These are phyloP conservation scores for Penicillium canescens DNA, from an alignment of 495 filamentous ascomycete genomes.

Conservation along the genomic window DNA sequence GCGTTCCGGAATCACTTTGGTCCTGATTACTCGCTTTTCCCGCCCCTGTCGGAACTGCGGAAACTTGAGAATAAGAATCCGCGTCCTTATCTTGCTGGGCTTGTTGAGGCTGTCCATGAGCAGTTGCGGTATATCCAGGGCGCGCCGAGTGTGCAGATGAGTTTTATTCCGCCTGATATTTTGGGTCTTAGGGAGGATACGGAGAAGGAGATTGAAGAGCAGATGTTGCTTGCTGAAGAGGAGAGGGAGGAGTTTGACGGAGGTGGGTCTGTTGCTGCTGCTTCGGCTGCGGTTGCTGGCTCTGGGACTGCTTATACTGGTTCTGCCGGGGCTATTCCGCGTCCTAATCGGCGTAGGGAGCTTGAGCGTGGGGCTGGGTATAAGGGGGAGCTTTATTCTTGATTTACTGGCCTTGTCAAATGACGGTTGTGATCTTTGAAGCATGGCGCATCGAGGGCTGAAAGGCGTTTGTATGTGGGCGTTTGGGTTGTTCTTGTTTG, in stretches of 20 bases:
- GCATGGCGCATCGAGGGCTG: too few species aligned
- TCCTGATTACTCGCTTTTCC: conserved; percentile 77
- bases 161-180: conserved; percentile 77
- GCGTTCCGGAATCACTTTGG: conserved; percentile 80
- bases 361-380: conserved; percentile 43
- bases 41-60: conserved; percentile 67
- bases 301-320: conserved; percentile 11
- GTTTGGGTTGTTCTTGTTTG: conserved; percentile 13
- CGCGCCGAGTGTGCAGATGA: conserved; percentile 85
- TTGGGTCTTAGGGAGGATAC: conserved; percentile 73
- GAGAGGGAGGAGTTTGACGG: conserved; percentile 44
- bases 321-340: conserved; percentile 24
- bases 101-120: conserved; percentile 74
- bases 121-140: conserved; percentile 82
- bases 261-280: conserved; percentile 17
- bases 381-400: conserved; percentile 44
- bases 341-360: conserved; percentile 36
- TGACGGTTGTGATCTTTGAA: too few species aligned
- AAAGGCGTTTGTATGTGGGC: conserved; percentile 1
- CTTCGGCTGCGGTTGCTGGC: conserved; percentile 3
- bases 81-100: conserved; percentile 68
- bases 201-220: conserved; percentile 74
- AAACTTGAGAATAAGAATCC: conserved; percentile 78
- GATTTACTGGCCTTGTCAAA: conserved; percentile 11
- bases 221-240: conserved; percentile 61